Base-by-base conservation (phyloP, 768 basidiomycete species). In the Pulveroboletus sp. region DNA sequence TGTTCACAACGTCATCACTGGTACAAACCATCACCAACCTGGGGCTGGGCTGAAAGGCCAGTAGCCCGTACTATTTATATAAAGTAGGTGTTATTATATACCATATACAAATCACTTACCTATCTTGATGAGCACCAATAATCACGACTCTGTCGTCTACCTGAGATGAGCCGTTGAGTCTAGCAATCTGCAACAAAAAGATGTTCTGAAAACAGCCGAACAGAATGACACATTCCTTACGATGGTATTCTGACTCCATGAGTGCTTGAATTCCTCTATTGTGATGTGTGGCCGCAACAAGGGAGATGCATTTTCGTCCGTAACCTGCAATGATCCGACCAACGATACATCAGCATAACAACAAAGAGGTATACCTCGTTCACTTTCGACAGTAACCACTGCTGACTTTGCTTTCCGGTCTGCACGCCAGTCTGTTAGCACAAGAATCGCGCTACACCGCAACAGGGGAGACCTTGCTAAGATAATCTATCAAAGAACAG, bases 171-270 rank as follows among this genome's bases (percentile, higher is more conserved):
- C 90, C 90, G 61, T 83, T 81, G 62, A 93, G 86, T 61, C 79
- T 78, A 42, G 82, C 76, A 58, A 93, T 82, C 89, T 91, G 58
- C 36, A 39, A 41, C 33, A 39, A 33, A 39, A 31, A 57, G 21
- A 21, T 21, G 21, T 21, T 21, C 52, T 18, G 39, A 38, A 6
- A 39, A 17, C 15, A 24, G 37, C 26, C 47, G n/a, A 27, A 40
- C 7, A 47, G 18, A 2, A 39, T 15, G 26, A 27, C 36, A 38
- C 32, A 33, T 15, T 8, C 65, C 82, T 51, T 62, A 86, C 83
- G 53, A 90, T 82, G 45, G 79, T 78, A 67, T 87, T 85, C 74
- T 96, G 93, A 9, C 84, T 85, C 93, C 92, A 93, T 3, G 80
- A 69, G 65, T 93, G 91, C 43, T 71, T 49, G 58, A 93, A 92